Evolutionary conservation across 495 filamentous ascomycete species (phyloP).

Genomic region (Acidomyces sp.): DNA sequence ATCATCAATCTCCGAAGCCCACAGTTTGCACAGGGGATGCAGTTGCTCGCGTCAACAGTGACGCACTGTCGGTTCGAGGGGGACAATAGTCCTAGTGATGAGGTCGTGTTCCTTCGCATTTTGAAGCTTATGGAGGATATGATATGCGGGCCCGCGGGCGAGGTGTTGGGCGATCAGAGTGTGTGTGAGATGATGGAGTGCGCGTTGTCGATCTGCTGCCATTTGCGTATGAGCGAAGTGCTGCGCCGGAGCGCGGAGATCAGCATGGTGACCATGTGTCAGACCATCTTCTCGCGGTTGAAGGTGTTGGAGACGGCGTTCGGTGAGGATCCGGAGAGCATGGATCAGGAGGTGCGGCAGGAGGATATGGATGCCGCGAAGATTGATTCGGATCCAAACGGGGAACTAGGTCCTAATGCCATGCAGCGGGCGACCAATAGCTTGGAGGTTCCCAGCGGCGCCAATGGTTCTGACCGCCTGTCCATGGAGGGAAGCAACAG

Average conservation of each 20-base stretch:
- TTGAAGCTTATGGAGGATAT: slow-evolving; percentile 96
- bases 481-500: slow-evolving; percentile 24
- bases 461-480: neutral
- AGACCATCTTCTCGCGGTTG: slow-evolving; percentile 86
- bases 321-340: slow-evolving; percentile 26
- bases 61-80: slow-evolving; percentile 98
- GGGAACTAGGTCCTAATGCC: slow-evolving; percentile 41
- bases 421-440: slow-evolving; percentile 16
- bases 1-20: slow-evolving; percentile 74
- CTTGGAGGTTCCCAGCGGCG: slow-evolving; percentile 11
- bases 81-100: slow-evolving; percentile 84
- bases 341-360: slow-evolving; percentile 46
- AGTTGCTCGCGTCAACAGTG: slow-evolving; percentile 82
- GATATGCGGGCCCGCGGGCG: slow-evolving; percentile 82
- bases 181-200: slow-evolving; percentile 99
- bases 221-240: slow-evolving; percentile 80
- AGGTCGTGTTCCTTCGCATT: slow-evolving; percentile 86
- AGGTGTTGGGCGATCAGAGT: slow-evolving; percentile 80
- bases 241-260: slow-evolving; percentile 86
- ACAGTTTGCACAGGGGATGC: slow-evolving; percentile 80
- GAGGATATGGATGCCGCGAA: slow-evolving; percentile 61
- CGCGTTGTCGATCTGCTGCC: slow-evolving; percentile 92
- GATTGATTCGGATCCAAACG: slow-evolving; percentile 81
- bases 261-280: slow-evolving; percentile 96
- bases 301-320: slow-evolving; percentile 70